phyloP scores from a whole-genome alignment of 228 moss, liverwort and hornwort genomes.

The Sphagnum fallax region DNA sequence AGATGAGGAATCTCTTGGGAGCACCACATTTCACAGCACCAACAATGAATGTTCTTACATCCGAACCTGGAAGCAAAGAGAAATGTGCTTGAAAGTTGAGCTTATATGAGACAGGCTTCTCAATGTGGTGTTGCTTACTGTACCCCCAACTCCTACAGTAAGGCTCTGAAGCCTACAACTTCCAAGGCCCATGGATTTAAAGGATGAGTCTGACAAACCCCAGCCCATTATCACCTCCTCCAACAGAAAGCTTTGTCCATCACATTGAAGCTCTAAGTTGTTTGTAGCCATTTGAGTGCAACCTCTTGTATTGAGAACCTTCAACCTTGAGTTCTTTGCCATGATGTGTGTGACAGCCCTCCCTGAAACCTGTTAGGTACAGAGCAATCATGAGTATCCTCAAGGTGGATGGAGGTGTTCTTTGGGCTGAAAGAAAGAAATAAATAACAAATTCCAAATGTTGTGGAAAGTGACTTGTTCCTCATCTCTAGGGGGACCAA shows the following conservation, averaged over 20 bases:
- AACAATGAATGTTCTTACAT: no score
- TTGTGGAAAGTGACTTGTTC: no score
- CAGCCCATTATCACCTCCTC: constrained; percentile 64
- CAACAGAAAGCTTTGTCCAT: constrained; percentile 16
- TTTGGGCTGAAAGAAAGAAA: no score
- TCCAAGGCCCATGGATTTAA: constrained; percentile 29
- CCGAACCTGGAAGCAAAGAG: constrained; percentile 55
- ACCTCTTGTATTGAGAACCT: constrained; percentile 51
- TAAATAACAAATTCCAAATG: no score
- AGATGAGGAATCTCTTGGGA: no score
- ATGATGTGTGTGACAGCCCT: constrained; percentile 31
- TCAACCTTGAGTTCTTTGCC: constrained; percentile 38
- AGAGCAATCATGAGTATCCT: neutral
- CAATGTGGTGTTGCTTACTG: constrained; percentile 29
- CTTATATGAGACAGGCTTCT: constrained; percentile 27
- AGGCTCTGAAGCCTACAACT: constrained; percentile 26
- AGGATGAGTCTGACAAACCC: constrained; percentile 36
- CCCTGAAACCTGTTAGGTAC: constrained; percentile 47
- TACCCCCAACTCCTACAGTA: constrained; percentile 59
- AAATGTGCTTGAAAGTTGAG: constrained; percentile 33
- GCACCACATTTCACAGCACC: no score
- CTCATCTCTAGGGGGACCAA: no score
- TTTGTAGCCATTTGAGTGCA: constrained; percentile 25
- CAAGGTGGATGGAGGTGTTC: no score
- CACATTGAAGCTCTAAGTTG: constrained; percentile 2